These are phyloP conservation scores for Wickerhamiella kazuoi DNA, from an alignment of 805 yeast genomes.

Conservation along the genomic window DNA sequence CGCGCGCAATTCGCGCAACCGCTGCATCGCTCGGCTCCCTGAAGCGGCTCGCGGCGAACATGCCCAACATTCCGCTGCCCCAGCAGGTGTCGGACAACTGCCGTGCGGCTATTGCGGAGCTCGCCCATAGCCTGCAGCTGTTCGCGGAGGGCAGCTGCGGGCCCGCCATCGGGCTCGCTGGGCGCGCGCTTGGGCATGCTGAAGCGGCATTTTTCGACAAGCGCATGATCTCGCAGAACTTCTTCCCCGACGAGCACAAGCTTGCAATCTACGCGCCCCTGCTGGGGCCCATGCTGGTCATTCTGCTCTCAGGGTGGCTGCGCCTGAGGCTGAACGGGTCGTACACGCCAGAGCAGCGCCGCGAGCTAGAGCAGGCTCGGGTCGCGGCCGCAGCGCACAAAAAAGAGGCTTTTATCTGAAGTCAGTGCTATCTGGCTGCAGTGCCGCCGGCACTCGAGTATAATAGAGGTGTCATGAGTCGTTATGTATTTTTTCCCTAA, in stretches of 20 bases:
- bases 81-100: conserved; percentile 46
- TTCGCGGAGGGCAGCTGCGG: conserved; percentile 23
- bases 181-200: conserved; percentile 43
- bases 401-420: no score
- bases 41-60: conserved; percentile 44
- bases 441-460: no score
- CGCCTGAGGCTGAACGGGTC: conserved; percentile 2
- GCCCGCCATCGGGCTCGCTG: conserved; percentile 25
- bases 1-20: conserved; percentile 42
- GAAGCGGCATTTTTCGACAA: conserved; percentile 77
- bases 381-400: background rate
- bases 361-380: conserved; percentile 2
- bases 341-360: background rate
- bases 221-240: conserved; percentile 88
- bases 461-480: no score
- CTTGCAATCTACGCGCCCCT: conserved; percentile 85
- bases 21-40: conserved; percentile 59
- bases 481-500: no score
- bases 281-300: conserved; percentile 68
- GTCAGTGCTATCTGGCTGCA: no score
- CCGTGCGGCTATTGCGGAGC: conserved; percentile 28
- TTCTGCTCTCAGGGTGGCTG: conserved; percentile 24
- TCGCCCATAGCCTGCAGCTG: conserved; percentile 24
- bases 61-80: conserved; percentile 75
- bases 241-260: conserved; percentile 90